Evolutionary conservation across 208 protist genomes (phyloP).

Genomic region (Balamuthia mandrillaris): DNA sequence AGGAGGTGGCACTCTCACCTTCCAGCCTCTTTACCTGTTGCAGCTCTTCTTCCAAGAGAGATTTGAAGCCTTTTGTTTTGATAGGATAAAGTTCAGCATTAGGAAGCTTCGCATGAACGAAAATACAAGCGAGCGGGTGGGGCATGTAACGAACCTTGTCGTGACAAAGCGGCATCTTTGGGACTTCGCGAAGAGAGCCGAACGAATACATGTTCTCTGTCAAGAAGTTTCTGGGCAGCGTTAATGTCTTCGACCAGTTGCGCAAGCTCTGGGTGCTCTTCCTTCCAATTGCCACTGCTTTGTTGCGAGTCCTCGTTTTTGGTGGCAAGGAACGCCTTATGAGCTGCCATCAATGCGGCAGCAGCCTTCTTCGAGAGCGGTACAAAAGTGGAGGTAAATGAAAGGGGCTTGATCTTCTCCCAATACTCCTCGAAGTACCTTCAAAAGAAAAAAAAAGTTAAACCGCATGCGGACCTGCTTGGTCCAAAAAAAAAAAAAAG

Average conservation of each 20-base stretch:
- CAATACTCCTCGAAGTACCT: constrained; percentile 49
- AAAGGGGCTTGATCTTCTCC: constrained; percentile 19
- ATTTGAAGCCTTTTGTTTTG: not conserved
- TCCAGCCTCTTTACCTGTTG: not conserved
- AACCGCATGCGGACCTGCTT: not conserved
- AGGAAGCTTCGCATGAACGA: not conserved
- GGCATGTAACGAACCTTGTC: not conserved
- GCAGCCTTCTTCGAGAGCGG: constrained; percentile 13
- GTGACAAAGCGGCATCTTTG: constrained; percentile 5
- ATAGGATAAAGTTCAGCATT: not conserved
- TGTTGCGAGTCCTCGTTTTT: not conserved
- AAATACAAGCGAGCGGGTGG: not conserved
- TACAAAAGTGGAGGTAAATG: constrained; percentile 24
- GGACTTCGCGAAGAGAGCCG: constrained; percentile 26
- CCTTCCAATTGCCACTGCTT: not conserved
- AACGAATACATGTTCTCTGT: not conserved
- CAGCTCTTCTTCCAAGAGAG: not conserved
- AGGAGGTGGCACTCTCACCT: not conserved
- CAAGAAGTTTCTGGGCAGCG: not conserved
- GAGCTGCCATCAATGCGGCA: not conserved
- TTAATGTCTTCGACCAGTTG: constrained; percentile 8
- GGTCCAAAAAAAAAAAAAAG: not conserved
- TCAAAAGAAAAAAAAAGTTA: not conserved
- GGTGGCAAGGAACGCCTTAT: not conserved
- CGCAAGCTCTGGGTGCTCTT: not conserved